Base-by-base conservation (phyloP, 345 rosid genomes). In the Salix exigua region DNA sequence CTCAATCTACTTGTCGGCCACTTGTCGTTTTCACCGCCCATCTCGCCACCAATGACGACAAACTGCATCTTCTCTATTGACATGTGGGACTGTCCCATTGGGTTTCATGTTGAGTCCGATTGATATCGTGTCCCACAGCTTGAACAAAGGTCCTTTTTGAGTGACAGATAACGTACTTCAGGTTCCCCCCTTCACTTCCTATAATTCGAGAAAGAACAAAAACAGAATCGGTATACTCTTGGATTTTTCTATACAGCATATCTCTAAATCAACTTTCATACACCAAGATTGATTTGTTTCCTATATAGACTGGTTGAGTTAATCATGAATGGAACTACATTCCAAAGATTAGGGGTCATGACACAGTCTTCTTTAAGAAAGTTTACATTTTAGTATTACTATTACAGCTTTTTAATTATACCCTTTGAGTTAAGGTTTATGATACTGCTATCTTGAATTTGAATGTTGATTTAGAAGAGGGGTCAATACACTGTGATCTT, bases 1-100 rank as follows among this genome's bases (percentile, higher is more conserved):
- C 33, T 6, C 48, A 7, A 71, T 71, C 74, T 64, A 40, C 12
- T 64, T 63, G 77, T 74, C 77, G 44, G 77, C 77, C 77, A 74
- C 77, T 74, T 64, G 69, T 64, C 64, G 35, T 7, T 13, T 33
- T 65, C 50, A 23, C 74, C 64, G 23, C 50, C 18, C 26, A 40
- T 50, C 51, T 64, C 14, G 23, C 62, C 17, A 11, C 46, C 46
- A 42, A 42, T 42, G 44, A 38, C 68, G 55, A 60, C 68, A 61
- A 62, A 51, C 60, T 10, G 31, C 51, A 63, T 63, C 69, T 63
- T 33, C 14, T 42, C 14, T 42, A 30, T 58, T 28, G 69, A 62
- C 68, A 63, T 42, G 40, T 63, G 76, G 69, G 38, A 42, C 46
- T 26, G 69, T 62, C 68, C 68, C 40, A 18, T 17, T 61, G 48